phyloP scores from a whole-genome alignment of 768 basidiomycete genomes.

The Rhodotorula paludigena region DNA sequence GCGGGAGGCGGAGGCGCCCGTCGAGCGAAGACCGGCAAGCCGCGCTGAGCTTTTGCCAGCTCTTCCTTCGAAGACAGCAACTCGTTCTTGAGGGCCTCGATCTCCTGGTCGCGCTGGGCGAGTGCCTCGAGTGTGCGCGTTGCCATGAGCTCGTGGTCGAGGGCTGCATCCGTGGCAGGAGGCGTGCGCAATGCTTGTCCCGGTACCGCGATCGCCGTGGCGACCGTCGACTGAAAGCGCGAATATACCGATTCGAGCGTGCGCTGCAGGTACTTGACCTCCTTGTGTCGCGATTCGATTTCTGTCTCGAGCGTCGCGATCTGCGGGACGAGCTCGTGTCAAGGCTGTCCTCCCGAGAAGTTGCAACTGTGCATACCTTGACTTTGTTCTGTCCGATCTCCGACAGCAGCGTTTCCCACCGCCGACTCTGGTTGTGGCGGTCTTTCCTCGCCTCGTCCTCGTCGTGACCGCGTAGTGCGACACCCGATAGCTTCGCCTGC shows the following conservation, averaged over 20 bases:
- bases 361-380: slow-evolving; percentile 53
- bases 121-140: slow-evolving; percentile 66
- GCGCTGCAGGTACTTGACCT: slow-evolving; percentile 68
- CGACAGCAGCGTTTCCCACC: slow-evolving; percentile 66
- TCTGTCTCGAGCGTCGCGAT: slow-evolving; percentile 55
- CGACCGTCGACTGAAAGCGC: slow-evolving; percentile 54
- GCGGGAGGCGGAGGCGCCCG: slow-evolving; percentile 47
- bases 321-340: slow-evolving; percentile 48
- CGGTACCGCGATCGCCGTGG: slow-evolving; percentile 48
- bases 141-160: slow-evolving; percentile 67
- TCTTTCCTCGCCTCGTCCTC: slow-evolving; percentile 71
- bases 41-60: slow-evolving; percentile 51
- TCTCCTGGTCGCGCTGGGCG: slow-evolving; percentile 64
- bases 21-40: slow-evolving; percentile 53
- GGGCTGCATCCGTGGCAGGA: slow-evolving; percentile 17
- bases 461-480: slow-evolving; percentile 46
- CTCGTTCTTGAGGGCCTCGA: slow-evolving; percentile 51
- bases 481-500: slow-evolving; percentile 63
- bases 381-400: slow-evolving; percentile 68
- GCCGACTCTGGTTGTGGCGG: slow-evolving; percentile 57
- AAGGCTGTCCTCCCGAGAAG: background rate
- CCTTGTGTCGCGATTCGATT: slow-evolving; percentile 61
- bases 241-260: slow-evolving; percentile 84
- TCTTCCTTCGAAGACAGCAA: slow-evolving; percentile 41
- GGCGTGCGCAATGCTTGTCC: slow-evolving; percentile 52